Conservation (phyloP, 495 filamentous ascomycete species). For the Penicillium egyptiacum region DNA sequence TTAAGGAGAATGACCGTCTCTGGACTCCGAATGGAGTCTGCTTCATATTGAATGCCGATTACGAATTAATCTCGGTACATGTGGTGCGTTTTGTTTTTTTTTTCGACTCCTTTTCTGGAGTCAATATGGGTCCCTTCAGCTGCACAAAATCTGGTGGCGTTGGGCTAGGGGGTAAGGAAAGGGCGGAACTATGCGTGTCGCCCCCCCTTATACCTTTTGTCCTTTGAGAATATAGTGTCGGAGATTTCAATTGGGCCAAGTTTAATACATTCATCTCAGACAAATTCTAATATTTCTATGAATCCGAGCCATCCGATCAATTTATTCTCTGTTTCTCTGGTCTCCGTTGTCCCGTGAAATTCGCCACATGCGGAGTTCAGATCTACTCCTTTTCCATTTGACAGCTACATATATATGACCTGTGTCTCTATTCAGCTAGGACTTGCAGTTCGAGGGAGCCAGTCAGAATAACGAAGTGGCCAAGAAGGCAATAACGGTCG, state of each 20-base stretch:
- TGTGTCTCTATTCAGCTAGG: neutral
- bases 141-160: constrained; percentile 19
- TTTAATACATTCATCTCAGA: neutral
- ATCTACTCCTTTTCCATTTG: constrained; percentile 10
- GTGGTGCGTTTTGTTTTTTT: neutral
- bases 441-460: neutral
- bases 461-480: neutral
- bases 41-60: constrained; percentile 14
- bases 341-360: constrained; percentile 8
- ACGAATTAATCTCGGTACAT: neutral
- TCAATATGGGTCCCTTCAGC: constrained; percentile 21
- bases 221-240: neutral
- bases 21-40: neutral
- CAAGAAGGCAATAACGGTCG: neutral
- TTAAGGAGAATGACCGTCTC: neutral
- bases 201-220: neutral
- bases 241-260: neutral
- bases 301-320: neutral
- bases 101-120: constrained; percentile 23
- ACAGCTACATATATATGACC: constrained; percentile 5
- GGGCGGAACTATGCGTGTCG: neutral
- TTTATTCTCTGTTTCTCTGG: neutral
- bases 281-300: neutral
- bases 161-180: constrained; percentile 7
- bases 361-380: constrained; percentile 9